A percentile compares a stretch with the other conserved stretches of the same genome.
These are phyloP conservation scores for Arctium lappa DNA, from an alignment of 129 eudicot genomes.

Conservation along the genomic window DNA sequence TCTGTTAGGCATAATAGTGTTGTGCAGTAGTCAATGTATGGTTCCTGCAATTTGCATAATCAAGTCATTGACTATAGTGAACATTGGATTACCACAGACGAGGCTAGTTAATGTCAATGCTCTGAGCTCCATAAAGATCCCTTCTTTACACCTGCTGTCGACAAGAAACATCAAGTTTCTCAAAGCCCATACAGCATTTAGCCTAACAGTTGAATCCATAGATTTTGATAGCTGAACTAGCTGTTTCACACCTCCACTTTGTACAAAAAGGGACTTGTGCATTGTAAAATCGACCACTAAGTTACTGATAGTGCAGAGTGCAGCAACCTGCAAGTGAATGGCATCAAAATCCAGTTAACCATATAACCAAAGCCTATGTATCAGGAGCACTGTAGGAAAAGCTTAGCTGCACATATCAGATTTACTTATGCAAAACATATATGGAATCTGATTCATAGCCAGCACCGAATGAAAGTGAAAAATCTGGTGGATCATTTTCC, in stretches of 20 bases:
- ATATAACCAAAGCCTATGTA: neutral
- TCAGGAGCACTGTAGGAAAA: neutral
- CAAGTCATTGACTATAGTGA: neutral
- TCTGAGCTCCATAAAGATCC: constrained; percentile 64
- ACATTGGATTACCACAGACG: constrained; percentile 52
- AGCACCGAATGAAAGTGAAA: neutral
- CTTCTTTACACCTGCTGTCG: constrained; percentile 68
- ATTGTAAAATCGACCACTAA: constrained; percentile 65
- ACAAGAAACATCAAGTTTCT: constrained; percentile 84
- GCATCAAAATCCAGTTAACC: neutral
- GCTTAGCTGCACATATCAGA: neutral
- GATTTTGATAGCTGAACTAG: constrained; percentile 92
- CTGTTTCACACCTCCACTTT: constrained; percentile 74
- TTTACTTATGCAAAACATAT: neutral
- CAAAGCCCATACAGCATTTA: constrained; percentile 84
- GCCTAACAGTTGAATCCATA: constrained; percentile 76
- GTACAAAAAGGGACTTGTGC: constrained; percentile 59
- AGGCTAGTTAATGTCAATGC: constrained; percentile 68
- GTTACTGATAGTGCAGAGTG: constrained; percentile 78
- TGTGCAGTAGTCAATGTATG: neutral
- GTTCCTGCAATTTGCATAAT: neutral
- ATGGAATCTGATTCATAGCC: neutral
- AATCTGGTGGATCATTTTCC: neutral
- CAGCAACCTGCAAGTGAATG: constrained; percentile 66
- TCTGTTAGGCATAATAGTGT: constrained; percentile 40